Conservation (phyloP, 257 asterid species). For the Primulina tabacum region DNA sequence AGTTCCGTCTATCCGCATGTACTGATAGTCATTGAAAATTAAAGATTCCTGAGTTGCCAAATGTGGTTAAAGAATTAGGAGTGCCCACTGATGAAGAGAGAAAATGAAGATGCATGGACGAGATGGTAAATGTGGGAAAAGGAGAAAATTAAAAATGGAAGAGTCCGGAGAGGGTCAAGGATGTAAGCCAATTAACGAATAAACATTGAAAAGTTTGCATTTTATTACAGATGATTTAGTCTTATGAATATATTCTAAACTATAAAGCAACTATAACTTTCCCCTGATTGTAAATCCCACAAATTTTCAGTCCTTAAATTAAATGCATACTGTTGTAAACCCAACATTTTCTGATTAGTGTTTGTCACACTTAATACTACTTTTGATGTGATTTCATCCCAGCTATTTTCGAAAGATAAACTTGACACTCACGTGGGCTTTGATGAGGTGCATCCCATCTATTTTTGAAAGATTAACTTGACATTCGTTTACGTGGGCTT, state of each 20-base stretch:
- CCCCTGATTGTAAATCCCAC: background rate
- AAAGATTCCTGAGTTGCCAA: conserved; percentile 56
- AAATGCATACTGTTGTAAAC: background rate
- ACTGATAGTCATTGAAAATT: conserved; percentile 49
- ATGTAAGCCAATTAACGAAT: background rate
- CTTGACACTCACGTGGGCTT: background rate
- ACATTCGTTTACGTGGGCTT: too few species aligned
- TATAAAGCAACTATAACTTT: background rate
- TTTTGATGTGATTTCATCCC: too few species aligned
- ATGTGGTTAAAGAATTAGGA: conserved; percentile 13
- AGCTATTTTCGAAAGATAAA: too few species aligned
- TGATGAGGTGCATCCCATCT: too few species aligned
- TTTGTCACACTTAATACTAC: background rate
- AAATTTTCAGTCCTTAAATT: background rate
- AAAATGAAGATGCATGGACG: conserved; percentile 7
- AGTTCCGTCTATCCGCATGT: conserved; percentile 86
- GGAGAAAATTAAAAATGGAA: background rate
- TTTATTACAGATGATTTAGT: background rate
- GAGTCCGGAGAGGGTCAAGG: background rate
- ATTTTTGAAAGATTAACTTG: too few species aligned
- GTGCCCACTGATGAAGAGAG: conserved; percentile 20
- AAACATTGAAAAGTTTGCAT: background rate
- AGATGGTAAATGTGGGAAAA: conserved; percentile 15
- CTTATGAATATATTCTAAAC: too few species aligned
- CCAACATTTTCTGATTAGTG: background rate